phyloP scores from a whole-genome alignment of 306 rosid genomes.

The Cucumis cinereus region DNA sequence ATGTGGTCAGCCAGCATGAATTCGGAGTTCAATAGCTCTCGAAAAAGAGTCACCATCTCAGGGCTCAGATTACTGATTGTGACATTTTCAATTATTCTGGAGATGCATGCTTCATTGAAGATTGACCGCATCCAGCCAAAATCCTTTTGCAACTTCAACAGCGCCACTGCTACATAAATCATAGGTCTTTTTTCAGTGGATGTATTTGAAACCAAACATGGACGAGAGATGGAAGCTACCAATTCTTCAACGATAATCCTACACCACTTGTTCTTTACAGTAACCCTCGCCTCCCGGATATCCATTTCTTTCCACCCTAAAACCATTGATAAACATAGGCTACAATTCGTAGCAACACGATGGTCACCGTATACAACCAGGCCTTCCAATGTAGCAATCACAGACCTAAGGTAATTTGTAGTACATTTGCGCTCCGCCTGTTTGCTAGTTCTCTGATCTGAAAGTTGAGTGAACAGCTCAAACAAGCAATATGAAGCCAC shows the following conservation, averaged over 20 bases:
- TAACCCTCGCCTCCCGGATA: constrained; percentile 21
- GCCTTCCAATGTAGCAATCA: constrained; percentile 61
- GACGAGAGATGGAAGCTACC: constrained; percentile 52
- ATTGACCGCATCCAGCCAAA: constrained; percentile 64
- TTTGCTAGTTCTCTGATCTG: constrained; percentile 39
- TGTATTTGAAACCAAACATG: constrained; percentile 48
- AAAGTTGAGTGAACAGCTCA: constrained; percentile 53
- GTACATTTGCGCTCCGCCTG: constrained; percentile 41
- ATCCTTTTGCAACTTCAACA: constrained; percentile 38
- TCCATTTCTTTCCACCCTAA: constrained; percentile 42
- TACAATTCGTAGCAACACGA: constrained; percentile 65
- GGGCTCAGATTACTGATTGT: constrained; percentile 33
- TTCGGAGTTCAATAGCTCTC: constrained; percentile 40
- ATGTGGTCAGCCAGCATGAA: constrained; percentile 49
- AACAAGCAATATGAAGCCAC: constrained; percentile 60
- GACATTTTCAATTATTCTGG: constrained; percentile 52
- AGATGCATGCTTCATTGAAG: constrained; percentile 52
- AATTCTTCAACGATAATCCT: constrained; percentile 79
- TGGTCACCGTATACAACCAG: constrained; percentile 44
- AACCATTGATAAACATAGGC: constrained; percentile 53
- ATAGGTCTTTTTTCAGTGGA: constrained; percentile 42
- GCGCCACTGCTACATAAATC: constrained; percentile 38
- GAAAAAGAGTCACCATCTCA: constrained; percentile 48
- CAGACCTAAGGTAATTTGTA: constrained; percentile 38
- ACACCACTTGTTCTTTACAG: constrained; percentile 43